Percentiles rank a stretch among this genome's conserved stretches.
phyloP scores from a whole-genome alignment of 2,329 filamentous ascomycete genomes.

The Nothomitra cinnamomea region DNA sequence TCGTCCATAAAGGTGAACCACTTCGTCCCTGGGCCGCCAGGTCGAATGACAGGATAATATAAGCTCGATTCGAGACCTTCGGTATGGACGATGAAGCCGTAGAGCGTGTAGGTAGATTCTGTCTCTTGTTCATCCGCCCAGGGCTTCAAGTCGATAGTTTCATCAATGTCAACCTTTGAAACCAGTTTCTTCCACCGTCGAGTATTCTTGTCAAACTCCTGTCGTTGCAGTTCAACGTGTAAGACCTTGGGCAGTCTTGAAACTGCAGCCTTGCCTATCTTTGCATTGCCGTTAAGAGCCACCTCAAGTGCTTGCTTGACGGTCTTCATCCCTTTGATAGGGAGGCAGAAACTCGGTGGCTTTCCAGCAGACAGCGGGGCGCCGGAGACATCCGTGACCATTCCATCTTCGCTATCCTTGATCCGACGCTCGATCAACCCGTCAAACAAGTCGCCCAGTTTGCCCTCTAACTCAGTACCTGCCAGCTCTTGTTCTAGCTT shows the following conservation, averaged over 20 bases:
- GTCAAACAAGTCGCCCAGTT: constrained; percentile 31
- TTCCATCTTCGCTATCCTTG: constrained; percentile 2
- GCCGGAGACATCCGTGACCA: neutral
- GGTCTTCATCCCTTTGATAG: constrained; percentile 22
- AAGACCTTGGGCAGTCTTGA: constrained; percentile 26
- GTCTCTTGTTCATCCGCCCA: constrained; percentile 16
- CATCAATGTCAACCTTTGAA: constrained; percentile 38
- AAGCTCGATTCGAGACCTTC: constrained; percentile 39
- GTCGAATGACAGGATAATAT: constrained; percentile 43
- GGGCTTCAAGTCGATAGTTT: constrained; percentile 30
- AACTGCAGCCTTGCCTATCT: neutral
- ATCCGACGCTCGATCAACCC: constrained; percentile 14
- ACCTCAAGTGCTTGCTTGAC: constrained; percentile 20
- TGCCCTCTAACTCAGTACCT: constrained; percentile 24
- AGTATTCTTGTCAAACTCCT: constrained; percentile 34
- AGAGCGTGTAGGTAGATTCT: constrained; percentile 32
- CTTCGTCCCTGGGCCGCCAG: constrained; percentile 34
- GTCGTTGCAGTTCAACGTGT: constrained; percentile 38
- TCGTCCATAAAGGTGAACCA: constrained; percentile 44
- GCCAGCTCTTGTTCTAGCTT: constrained; percentile 34
- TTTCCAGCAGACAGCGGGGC: neutral
- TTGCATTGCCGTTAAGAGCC: constrained; percentile 14
- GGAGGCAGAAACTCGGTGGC: constrained; percentile 17
- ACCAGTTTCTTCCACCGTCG: constrained; percentile 40
- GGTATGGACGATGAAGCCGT: constrained; percentile 42